These are phyloP conservation scores for Elsinoe fawcettii DNA, from an alignment of 2,329 filamentous ascomycete genomes.

Conservation along the genomic window DNA sequence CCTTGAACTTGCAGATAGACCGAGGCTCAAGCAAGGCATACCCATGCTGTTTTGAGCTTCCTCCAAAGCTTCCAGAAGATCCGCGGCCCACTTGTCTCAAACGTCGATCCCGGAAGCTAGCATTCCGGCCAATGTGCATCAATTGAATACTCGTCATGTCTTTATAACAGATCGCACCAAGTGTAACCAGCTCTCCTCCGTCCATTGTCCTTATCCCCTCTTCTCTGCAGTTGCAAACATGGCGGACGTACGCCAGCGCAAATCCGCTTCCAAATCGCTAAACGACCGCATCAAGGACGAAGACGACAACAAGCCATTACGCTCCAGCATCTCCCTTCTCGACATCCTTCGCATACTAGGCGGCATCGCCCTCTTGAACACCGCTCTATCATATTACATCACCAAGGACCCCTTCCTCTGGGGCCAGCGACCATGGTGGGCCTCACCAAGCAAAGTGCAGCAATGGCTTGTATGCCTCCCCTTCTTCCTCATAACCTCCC, in stretches of 20 bases:
- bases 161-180: neutral
- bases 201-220: neutral
- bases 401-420: conserved; percentile 52
- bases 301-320: conserved; percentile 4
- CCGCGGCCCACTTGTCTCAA: conserved; percentile 1
- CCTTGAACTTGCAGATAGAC: neutral
- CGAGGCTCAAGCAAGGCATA: neutral
- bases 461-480: conserved; percentile 49
- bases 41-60: neutral
- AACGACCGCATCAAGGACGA: neutral
- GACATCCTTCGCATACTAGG: conserved; percentile 30
- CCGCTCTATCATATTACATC: conserved; percentile 33
- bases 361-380: conserved; percentile 30
- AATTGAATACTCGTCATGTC: conserved; percentile 1
- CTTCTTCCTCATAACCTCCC: conserved; percentile 6
- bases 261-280: neutral
- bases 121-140: conserved; percentile 7
- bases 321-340: conserved; percentile 15
- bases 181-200: neutral
- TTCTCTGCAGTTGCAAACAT: neutral
- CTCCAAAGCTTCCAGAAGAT: neutral
- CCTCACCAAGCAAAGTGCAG: conserved; percentile 50
- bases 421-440: conserved; percentile 59
- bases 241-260: conserved; percentile 12
- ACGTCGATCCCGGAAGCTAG: conserved; percentile 13